A percentile compares a stretch with the other conserved stretches of the same genome.
phyloP scores from a whole-genome alignment of 2,329 filamentous ascomycete species.

The Beauveria medogensis region DNA sequence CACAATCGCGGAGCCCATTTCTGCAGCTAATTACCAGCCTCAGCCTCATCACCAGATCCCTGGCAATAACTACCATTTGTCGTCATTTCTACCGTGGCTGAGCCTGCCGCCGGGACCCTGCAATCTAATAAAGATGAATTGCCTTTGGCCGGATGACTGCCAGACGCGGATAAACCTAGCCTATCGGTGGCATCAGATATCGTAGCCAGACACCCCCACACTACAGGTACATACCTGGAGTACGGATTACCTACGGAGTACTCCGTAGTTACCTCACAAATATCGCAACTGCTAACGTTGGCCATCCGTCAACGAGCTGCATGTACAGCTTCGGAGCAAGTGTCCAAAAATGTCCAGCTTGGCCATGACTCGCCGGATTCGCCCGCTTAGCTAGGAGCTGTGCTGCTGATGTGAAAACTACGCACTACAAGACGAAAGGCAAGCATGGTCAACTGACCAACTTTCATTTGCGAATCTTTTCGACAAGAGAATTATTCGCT shows the following conservation, averaged over 20 bases:
- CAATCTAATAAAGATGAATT: background rate
- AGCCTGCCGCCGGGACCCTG: background rate
- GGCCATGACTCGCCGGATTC: background rate
- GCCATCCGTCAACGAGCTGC: background rate
- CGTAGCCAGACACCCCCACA: background rate
- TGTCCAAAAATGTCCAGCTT: background rate
- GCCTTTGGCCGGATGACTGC: background rate
- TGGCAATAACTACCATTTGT: background rate
- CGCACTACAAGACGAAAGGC: background rate
- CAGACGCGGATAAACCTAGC: background rate
- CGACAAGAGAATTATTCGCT: background rate
- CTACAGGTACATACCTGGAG: no score
- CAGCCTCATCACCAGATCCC: background rate
- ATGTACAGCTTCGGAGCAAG: background rate
- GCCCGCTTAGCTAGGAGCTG: background rate
- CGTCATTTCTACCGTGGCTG: background rate
- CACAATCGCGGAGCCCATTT: background rate
- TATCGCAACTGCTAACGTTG: background rate
- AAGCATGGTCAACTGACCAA: background rate
- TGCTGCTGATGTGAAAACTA: background rate
- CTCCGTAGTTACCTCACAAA: no score
- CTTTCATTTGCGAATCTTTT: background rate
- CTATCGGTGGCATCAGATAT: background rate
- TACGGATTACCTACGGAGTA: no score
- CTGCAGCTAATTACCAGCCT: background rate